phyloP scores from a whole-genome alignment of 2,329 filamentous ascomycete genomes.

The Colletotrichum ledebouriae region DNA sequence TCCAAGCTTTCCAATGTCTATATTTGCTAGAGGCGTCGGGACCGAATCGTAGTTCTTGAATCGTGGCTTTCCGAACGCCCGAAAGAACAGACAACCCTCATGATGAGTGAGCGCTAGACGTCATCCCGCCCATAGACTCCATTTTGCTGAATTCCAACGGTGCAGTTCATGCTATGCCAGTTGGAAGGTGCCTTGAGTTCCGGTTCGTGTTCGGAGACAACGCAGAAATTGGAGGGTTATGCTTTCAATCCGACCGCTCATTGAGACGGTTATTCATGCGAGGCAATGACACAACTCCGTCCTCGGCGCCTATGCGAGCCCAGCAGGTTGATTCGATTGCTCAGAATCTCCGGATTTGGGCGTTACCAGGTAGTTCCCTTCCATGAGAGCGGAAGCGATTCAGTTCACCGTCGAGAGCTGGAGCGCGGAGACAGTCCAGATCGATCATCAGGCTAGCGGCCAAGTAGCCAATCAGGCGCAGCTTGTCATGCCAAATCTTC shows the following conservation, averaged over 20 bases:
- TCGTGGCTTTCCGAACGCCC: constrained; percentile 17
- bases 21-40: constrained; percentile 16
- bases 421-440: no score
- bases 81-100: constrained; percentile 24
- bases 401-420: no score
- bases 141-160: not conserved
- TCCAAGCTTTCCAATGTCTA: constrained; percentile 16
- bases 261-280: constrained; percentile 29
- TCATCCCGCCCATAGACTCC: constrained; percentile 17
- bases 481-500: no score
- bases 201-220: not conserved
- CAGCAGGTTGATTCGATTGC: constrained; percentile 16
- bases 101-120: constrained; percentile 9
- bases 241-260: constrained; percentile 10
- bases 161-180: not conserved
- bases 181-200: not conserved
- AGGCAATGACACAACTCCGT: constrained; percentile 17
- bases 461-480: no score
- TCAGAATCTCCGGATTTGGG: constrained; percentile 33
- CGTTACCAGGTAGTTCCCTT: not conserved
- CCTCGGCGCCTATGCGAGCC: constrained; percentile 4
- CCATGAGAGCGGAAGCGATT: no score
- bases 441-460: no score
- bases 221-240: not conserved
- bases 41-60: constrained; percentile 23